Evolutionary conservation across 1,284 basidiomycete species (phyloP), one percentile per base, ranked within the genome.

Genomic region (Apiotrichum siamense): DNA sequence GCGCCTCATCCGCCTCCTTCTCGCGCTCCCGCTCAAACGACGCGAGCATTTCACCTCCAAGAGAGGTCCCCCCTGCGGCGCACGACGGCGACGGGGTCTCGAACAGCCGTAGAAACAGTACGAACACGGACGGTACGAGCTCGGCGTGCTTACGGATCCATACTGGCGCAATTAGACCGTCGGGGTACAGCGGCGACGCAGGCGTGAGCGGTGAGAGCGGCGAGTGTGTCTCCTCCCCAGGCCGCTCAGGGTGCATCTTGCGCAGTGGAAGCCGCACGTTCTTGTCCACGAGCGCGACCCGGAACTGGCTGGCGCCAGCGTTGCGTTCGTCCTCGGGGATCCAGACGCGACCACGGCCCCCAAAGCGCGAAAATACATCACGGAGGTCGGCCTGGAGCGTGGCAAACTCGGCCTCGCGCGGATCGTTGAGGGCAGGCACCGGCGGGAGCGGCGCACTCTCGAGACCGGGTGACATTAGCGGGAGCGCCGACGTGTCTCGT

Each of bases 81-180:
- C 49, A 79, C 13, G 77, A n/a, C 15, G 62, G 57, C 23, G 77
- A n/a, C 15, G 62, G 57, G 20, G 47, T 76, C 67, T 94, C 89
- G 65, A 80, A 89, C 53, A 97, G 77, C 44, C 86, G 81, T 54
- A 87, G 76, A 69, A 97, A 94, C 43, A 93, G 77, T 6, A 97
- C 87, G 70, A 97, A 96, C 0, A 97, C 90, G 17, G 87, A 84
- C 0, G 94, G 93, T 0, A 97, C 77, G 29, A 94, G 81, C 9
- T 89, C 84, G 0, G 88, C 87, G 65, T 97, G 93, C 73, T 97
- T 98, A 41, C 92, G 80, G 17, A 97, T 83, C 94, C 94, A 98
- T 62, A 97, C 89, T 0, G 93, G 94, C 1, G 93, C 90, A 51
- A 98, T 88, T 43, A 98, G 76, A 1, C 94, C 94, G 69, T 98